Evolutionary conservation across 208 protist species (phyloP).

Genomic region (Vickermania ingenoplastis): DNA sequence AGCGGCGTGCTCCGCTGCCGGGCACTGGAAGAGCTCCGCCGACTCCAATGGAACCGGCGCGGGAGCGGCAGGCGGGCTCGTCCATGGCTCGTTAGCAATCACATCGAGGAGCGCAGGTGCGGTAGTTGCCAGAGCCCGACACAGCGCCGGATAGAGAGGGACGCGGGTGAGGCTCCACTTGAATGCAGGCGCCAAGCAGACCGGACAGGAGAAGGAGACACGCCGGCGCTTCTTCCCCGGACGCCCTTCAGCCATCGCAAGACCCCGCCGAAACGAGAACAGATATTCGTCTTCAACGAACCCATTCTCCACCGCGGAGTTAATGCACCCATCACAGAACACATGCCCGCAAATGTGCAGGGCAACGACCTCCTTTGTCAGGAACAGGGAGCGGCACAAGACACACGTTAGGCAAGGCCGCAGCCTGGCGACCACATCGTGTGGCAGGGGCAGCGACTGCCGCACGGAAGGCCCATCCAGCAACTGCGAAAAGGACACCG

Average conservation of each 20-base stretch:
- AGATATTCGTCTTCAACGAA: slow-evolving; percentile 8
- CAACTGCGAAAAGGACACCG: too few species aligned
- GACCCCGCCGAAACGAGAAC: not conserved
- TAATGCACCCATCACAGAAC: slow-evolving; percentile 72
- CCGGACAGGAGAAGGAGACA: slow-evolving; percentile 22
- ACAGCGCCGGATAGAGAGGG: too few species aligned
- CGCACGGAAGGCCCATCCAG: too few species aligned
- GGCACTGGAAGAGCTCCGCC: too few species aligned
- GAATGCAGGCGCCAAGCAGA: slow-evolving; percentile 51
- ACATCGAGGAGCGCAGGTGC: too few species aligned
- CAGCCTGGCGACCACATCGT: too few species aligned
- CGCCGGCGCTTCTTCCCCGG: not conserved
- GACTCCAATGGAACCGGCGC: too few species aligned
- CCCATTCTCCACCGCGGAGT: slow-evolving; percentile 46
- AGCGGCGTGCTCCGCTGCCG: too few species aligned
- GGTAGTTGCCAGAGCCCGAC: too few species aligned
- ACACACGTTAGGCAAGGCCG: not conserved
- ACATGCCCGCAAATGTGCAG: slow-evolving; percentile 40
- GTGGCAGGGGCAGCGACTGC: too few species aligned
- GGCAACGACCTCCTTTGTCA: not conserved
- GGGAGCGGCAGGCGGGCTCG: too few species aligned
- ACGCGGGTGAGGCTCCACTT: slow-evolving; percentile 57
- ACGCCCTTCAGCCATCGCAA: slow-evolving; percentile 1
- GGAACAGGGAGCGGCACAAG: not conserved
- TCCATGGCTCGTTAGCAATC: too few species aligned